phyloP scores from a whole-genome alignment of 441 rosid species.

The Flueggea neowawraea region DNA sequence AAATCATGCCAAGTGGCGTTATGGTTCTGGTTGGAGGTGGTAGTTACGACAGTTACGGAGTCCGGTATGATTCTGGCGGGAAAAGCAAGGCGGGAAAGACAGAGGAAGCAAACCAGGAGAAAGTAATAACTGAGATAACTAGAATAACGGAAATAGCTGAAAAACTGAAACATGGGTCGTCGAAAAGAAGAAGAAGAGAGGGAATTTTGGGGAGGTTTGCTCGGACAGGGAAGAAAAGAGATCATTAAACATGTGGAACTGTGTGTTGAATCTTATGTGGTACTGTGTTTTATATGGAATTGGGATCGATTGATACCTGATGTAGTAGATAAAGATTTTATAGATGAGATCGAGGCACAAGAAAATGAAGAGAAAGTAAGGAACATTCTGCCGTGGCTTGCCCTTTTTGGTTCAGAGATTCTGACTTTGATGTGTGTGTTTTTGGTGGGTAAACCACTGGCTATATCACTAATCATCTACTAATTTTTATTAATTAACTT shows the following conservation, averaged over 20 bases:
- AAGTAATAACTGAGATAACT: constrained; percentile 21
- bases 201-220: neutral
- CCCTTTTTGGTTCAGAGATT: constrained; percentile 34
- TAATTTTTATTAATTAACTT: no score
- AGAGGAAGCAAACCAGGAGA: constrained; percentile 16
- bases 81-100: constrained; percentile 26
- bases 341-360: constrained; percentile 15
- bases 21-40: constrained; percentile 18
- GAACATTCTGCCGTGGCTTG: constrained; percentile 43
- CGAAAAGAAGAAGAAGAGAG: neutral
- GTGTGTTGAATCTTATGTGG: no score
- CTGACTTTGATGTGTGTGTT: constrained; percentile 24
- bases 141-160: constrained; percentile 14
- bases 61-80: constrained; percentile 47
- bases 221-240: no score
- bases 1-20: constrained; percentile 66
- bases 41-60: constrained; percentile 30
- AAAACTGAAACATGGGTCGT: constrained; percentile 29
- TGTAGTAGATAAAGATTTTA: neutral
- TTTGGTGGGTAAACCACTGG: constrained; percentile 40
- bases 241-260: no score
- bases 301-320: neutral
- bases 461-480: neutral
- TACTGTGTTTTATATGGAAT: neutral
- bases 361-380: constrained; percentile 25